These are phyloP conservation scores for Aureobasidium zeae DNA, from an alignment of 2,329 filamentous ascomycete genomes.

Conservation along the genomic window DNA sequence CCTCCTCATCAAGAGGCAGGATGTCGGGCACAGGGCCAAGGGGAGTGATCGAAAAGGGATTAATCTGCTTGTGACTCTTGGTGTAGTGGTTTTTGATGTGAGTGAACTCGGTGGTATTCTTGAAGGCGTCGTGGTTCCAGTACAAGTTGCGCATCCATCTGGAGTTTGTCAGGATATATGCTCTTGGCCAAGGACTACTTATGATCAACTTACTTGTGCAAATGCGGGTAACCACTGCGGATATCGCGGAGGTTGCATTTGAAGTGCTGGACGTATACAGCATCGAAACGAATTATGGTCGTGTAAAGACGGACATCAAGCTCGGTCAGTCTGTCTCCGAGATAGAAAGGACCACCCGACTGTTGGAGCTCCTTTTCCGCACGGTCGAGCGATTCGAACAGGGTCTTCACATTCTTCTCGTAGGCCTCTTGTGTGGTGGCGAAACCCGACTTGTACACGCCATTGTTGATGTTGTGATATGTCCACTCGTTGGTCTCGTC, in stretches of 20 bases:
- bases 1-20: slow-evolving; percentile 67
- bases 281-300: slow-evolving; percentile 54
- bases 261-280: slow-evolving; percentile 51
- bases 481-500: slow-evolving; percentile 45
- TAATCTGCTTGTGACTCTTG: slow-evolving; percentile 57
- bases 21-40: slow-evolving; percentile 78
- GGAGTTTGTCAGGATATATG: neutral
- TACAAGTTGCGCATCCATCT: slow-evolving; percentile 73
- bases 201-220: slow-evolving; percentile 46
- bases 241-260: slow-evolving; percentile 81
- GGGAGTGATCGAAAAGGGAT: slow-evolving; percentile 64
- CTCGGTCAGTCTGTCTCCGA: slow-evolving; percentile 39
- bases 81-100: slow-evolving; percentile 84
- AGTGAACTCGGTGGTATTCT: slow-evolving; percentile 77
- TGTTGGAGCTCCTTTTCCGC: slow-evolving; percentile 35
- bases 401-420: slow-evolving; percentile 35
- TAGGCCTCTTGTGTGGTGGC: slow-evolving; percentile 46
- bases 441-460: slow-evolving; percentile 44
- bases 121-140: slow-evolving; percentile 72
- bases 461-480: slow-evolving; percentile 32
- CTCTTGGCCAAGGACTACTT: neutral
- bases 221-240: slow-evolving; percentile 67
- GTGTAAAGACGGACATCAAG: slow-evolving; percentile 44
- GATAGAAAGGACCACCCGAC: slow-evolving; percentile 38
- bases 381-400: slow-evolving; percentile 42